These are phyloP conservation scores for Lithospermum erythrorhizon DNA, from an alignment of 257 asterid species.

Conservation along the genomic window DNA sequence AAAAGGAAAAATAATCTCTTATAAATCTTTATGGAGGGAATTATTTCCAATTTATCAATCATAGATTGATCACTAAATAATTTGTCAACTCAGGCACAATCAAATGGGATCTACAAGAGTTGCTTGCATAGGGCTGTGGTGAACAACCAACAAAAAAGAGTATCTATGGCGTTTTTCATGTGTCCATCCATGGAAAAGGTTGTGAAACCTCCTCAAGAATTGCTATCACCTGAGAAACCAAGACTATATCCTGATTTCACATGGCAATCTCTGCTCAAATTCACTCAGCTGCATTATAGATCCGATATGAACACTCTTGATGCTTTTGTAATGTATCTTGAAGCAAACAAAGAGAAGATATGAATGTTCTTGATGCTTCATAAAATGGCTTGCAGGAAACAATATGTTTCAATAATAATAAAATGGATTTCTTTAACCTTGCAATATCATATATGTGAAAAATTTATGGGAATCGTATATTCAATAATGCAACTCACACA, in stretches of 20 bases:
- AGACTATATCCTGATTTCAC: constrained; percentile 50
- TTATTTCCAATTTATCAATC: not conserved
- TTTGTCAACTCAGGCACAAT: not conserved
- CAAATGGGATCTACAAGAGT: not conserved
- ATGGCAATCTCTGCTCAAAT: constrained; percentile 43
- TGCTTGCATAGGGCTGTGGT: not conserved
- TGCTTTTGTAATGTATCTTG: constrained; percentile 36
- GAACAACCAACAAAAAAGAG: not conserved
- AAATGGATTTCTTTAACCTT: too few relatives aligned
- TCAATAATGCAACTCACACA: too few relatives aligned
- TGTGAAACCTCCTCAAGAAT: not conserved
- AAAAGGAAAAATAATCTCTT: too few relatives aligned
- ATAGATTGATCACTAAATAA: not conserved
- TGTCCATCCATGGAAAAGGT: not conserved
- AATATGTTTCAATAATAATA: too few relatives aligned
- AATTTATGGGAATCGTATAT: too few relatives aligned
- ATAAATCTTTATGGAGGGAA: too few relatives aligned
- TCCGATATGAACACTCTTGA: constrained; percentile 51
- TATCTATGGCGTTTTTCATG: not conserved
- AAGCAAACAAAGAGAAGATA: not conserved
- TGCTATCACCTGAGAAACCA: not conserved
- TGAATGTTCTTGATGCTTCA: not conserved
- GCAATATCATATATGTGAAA: too few relatives aligned
- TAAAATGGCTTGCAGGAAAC: not conserved
- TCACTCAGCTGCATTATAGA: constrained; percentile 54